Evolutionary conservation across 1,284 basidiomycete genomes (phyloP).

Genomic region (Erythrobasidium hasegawianum): DNA sequence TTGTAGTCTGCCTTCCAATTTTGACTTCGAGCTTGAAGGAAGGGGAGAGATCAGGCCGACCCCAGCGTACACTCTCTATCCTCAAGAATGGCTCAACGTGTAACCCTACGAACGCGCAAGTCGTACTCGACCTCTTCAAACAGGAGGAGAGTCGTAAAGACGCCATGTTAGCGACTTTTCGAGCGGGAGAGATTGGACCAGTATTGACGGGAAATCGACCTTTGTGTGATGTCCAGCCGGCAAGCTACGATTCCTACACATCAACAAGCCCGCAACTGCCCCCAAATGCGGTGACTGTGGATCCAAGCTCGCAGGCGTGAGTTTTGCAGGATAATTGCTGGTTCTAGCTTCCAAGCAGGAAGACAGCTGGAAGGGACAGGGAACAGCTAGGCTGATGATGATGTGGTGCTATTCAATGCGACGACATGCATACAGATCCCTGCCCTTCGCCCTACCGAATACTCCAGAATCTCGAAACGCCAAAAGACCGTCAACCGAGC

Average conservation of each 20-base stretch:
- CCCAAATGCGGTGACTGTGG: slow-evolving; percentile 98
- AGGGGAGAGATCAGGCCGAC: no score
- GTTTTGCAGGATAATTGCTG: slow-evolving; percentile 49
- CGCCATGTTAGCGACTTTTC: slow-evolving; percentile 56
- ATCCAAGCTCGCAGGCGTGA: slow-evolving; percentile 80
- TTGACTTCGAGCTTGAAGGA: no score
- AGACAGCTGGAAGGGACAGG: not conserved
- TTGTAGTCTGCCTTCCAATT: no score
- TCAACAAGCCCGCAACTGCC: slow-evolving; percentile 76
- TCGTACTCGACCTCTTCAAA: slow-evolving; percentile 99
- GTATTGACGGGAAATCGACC: not conserved
- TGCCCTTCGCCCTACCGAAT: slow-evolving; percentile 81
- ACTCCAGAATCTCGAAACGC: slow-evolving; percentile 90
- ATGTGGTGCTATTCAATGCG: not conserved
- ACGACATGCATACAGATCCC: slow-evolving; percentile 67
- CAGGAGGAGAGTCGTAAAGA: slow-evolving; percentile 93
- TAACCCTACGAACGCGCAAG: slow-evolving; percentile 97
- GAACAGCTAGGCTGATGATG: not conserved
- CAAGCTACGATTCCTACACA: slow-evolving; percentile 83
- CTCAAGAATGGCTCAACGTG: slow-evolving; percentile 47
- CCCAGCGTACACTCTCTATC: not conserved
- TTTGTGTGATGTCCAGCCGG: slow-evolving; percentile 56
- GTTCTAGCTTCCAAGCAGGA: not conserved
- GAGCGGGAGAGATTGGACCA: slow-evolving; percentile 23
- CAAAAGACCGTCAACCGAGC: slow-evolving; percentile 89